Percentiles rank a stretch among this genome's conserved stretches.
These are phyloP conservation scores for Tetrahymena elliotti DNA, from an alignment of 73 alveolate genomes.

Conservation along the genomic window DNA sequence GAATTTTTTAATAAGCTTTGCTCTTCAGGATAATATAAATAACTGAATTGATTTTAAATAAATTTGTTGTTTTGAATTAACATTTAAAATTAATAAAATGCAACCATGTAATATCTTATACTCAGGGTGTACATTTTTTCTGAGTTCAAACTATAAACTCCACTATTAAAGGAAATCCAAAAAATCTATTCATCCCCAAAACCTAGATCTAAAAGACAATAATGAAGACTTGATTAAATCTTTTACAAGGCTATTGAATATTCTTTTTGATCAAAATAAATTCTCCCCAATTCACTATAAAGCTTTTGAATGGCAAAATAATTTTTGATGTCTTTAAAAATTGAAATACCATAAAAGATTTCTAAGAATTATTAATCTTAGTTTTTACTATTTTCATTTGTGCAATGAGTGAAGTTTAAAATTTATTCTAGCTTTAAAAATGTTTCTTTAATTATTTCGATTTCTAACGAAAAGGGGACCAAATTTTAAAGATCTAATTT, in stretches of 20 bases:
- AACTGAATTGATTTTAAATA: no score
- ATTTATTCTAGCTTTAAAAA: neutral
- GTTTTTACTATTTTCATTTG: neutral
- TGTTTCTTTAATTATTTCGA: neutral
- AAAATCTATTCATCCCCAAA: neutral
- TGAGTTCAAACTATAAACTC: neutral
- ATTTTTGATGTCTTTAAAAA: neutral
- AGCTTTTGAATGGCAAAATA: neutral
- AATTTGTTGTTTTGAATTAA: neutral
- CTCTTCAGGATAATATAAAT: neutral
- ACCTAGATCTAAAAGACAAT: neutral
- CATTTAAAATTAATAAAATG: neutral
- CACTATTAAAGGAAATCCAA: neutral
- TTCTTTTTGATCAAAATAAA: neutral
- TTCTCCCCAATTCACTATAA: neutral
- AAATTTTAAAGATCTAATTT: neutral
- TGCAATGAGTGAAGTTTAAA: neutral
- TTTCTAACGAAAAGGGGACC: neutral
- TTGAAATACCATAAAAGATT: neutral
- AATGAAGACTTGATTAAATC: neutral
- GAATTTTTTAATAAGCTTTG: neutral
- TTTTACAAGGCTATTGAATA: neutral
- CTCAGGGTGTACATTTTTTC: neutral
- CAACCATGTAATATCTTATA: neutral
- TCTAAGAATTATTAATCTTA: neutral